These are phyloP conservation scores for Hymenoscyphus fraxineus DNA, from an alignment of 2,329 filamentous ascomycete genomes.

Conservation along the genomic window DNA sequence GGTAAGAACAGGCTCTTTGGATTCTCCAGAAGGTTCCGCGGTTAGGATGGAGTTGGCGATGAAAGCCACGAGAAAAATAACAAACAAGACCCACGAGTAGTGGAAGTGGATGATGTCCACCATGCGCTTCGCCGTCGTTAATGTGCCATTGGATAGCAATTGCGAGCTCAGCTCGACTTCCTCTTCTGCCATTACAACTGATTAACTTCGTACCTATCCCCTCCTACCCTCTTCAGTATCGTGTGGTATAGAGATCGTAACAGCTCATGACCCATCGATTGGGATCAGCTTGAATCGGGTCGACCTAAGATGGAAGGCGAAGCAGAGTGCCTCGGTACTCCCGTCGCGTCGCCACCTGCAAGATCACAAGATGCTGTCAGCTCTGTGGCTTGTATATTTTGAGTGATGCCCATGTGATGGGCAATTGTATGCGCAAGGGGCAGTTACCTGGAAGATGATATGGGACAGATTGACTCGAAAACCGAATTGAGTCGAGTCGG, in stretches of 20 bases:
- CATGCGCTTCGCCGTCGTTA: slow-evolving; percentile 16
- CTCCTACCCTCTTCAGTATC: slow-evolving; percentile 33
- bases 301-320: slow-evolving; percentile 14
- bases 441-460: background rate
- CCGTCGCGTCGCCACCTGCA: slow-evolving; percentile 27
- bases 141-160: slow-evolving; percentile 18
- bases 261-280: slow-evolving; percentile 31
- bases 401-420: slow-evolving; percentile 21
- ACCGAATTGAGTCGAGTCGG: too few species aligned
- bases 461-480: background rate
- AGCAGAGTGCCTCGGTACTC: slow-evolving; percentile 24
- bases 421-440: background rate
- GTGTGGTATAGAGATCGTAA: slow-evolving; percentile 23
- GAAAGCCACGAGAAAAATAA: slow-evolving; percentile 62
- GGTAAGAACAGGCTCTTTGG: slow-evolving; percentile 43
- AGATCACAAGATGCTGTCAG: slow-evolving; percentile 30
- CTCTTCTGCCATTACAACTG: slow-evolving; percentile 33
- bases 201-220: slow-evolving; percentile 21
- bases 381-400: slow-evolving; percentile 23
- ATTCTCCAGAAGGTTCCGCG: slow-evolving; percentile 38
- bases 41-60: slow-evolving; percentile 56
- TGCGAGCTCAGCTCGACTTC: slow-evolving; percentile 25
- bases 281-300: slow-evolving; percentile 20
- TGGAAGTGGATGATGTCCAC: slow-evolving; percentile 37
- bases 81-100: slow-evolving; percentile 60